Evolutionary conservation across 148 eudicot genomes (phyloP), one percentile per base, ranked within the genome.

Genomic region (Nepenthes mirabilis): DNA sequence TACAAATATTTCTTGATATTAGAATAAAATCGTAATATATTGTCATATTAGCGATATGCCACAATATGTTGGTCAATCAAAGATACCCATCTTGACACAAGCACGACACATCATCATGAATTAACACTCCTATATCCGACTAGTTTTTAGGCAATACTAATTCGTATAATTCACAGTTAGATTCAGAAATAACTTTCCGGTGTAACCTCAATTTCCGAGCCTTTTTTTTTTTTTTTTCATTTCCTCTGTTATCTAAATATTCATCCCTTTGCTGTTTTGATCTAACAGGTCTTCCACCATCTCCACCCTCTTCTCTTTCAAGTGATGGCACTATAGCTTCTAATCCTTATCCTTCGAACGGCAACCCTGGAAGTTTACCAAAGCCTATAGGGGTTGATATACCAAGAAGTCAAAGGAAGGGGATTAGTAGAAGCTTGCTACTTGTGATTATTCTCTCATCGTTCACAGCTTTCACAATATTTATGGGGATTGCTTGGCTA

Each of bases 361-460:
- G 33, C 10, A 69, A 75, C 60, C 72, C 67, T 37, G 86, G 75
- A 43, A 76, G 66, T 43, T 70, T 75, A 53, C 52, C 77, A 37
- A 86, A 86, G 65, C 99, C 97, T 37, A 61, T 89, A 52, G 95
- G 90, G 11, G 95, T 90, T 47, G 81, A 79, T 40, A 63, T 89
- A 36, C 77, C 93, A 2, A 72, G 70, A 67, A 71, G 66, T 47
- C 77, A 69, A 66, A 82, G 72, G 65, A 75, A 68, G 34, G 60
- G 72, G 37, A 40, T 61, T 48, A 65, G 59, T 55, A 65, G 75
- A 73, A 83, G 73, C 55, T 43, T 65, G 66, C 63, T 77, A 35
- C 65, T 68, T 53, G 80, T 83, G 37, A 75, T 89, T 60, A 74
- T 75, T 56, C 36, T 94, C 59, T 94, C 97, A 33, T 75, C 80